These are phyloP conservation scores for Botrytis deweyae DNA, from an alignment of 2,329 filamentous ascomycete species.

Conservation along the genomic window DNA sequence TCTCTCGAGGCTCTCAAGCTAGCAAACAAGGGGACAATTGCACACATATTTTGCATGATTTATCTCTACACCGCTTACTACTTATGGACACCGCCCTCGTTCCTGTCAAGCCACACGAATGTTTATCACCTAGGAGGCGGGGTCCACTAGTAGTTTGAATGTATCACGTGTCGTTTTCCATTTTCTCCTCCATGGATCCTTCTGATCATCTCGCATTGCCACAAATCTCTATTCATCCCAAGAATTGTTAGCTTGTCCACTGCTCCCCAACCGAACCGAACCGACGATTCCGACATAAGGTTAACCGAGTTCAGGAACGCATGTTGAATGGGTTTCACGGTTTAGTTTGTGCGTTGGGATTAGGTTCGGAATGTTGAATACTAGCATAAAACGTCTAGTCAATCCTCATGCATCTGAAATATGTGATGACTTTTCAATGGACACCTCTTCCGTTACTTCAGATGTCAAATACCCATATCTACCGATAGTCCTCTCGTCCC, in stretches of 20 bases:
- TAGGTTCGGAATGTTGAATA: not conserved
- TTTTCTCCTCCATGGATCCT: not conserved
- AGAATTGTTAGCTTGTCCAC: not conserved
- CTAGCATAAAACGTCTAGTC: not conserved
- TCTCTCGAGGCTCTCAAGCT: not conserved
- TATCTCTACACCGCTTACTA: conserved; percentile 8
- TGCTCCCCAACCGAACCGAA: not conserved
- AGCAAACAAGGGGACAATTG: too few species aligned
- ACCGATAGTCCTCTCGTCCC: not conserved
- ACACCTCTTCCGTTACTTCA: not conserved
- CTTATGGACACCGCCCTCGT: conserved; percentile 1
- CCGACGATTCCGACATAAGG: not conserved
- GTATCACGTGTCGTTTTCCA: not conserved
- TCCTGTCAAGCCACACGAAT: not conserved
- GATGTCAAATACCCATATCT: not conserved
- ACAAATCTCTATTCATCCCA: not conserved
- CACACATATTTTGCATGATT: not conserved
- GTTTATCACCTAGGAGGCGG: too few species aligned
- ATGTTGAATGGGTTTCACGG: not conserved
- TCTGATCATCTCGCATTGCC: not conserved
- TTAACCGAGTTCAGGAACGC: not conserved
- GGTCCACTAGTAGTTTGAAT: too few species aligned
- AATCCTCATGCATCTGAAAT: not conserved
- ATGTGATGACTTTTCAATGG: not conserved
- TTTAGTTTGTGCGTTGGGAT: not conserved